Percentiles rank a stretch among this genome's conserved stretches.
phyloP scores from a whole-genome alignment of 129 eudicot genomes.

The Escallonia rubra region DNA sequence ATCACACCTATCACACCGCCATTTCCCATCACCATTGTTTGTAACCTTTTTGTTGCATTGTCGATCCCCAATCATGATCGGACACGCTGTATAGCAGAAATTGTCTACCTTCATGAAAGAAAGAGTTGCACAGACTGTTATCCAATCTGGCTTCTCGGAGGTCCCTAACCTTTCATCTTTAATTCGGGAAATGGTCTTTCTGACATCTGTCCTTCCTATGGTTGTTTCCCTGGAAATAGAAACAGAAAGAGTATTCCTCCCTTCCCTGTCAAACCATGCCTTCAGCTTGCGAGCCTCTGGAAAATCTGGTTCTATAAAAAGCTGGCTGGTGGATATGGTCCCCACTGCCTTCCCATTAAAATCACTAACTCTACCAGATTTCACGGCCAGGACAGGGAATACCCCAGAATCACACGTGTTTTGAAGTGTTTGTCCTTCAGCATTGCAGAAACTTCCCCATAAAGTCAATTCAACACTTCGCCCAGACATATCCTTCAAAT shows the following conservation, averaged over 20 bases:
- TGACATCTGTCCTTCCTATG: conserved; percentile 34
- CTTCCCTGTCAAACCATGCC: conserved; percentile 66
- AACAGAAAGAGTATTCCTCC: conserved; percentile 48
- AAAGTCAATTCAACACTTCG: conserved; percentile 73
- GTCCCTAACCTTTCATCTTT: conserved; percentile 91
- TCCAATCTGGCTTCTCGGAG: conserved; percentile 79
- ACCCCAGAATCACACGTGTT: conserved; percentile 56
- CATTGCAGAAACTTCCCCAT: conserved; percentile 87
- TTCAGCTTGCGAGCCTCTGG: conserved; percentile 67
- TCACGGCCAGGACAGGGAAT: conserved; percentile 74
- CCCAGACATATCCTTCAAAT: conserved; percentile 74
- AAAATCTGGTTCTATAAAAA: conserved; percentile 74
- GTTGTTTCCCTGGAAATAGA: conserved; percentile 52
- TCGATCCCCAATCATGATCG: conserved; percentile 56
- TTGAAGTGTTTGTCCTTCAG: conserved; percentile 74
- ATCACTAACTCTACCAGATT: conserved; percentile 62
- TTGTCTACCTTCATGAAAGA: conserved; percentile 49
- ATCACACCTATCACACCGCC: conserved; percentile 89
- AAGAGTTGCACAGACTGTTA: conserved; percentile 56
- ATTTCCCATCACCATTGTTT: conserved; percentile 86
- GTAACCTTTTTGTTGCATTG: conserved; percentile 79
- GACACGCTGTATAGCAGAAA: conserved; percentile 89
- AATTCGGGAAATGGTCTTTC: conserved; percentile 70
- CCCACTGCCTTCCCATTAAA: conserved; percentile 76
- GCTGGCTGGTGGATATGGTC: conserved; percentile 58